Percentiles rank a stretch among this genome's conserved stretches.
These are phyloP conservation scores for Lyophyllum shimeji DNA, from an alignment of 768 basidiomycete species.

Conservation along the genomic window DNA sequence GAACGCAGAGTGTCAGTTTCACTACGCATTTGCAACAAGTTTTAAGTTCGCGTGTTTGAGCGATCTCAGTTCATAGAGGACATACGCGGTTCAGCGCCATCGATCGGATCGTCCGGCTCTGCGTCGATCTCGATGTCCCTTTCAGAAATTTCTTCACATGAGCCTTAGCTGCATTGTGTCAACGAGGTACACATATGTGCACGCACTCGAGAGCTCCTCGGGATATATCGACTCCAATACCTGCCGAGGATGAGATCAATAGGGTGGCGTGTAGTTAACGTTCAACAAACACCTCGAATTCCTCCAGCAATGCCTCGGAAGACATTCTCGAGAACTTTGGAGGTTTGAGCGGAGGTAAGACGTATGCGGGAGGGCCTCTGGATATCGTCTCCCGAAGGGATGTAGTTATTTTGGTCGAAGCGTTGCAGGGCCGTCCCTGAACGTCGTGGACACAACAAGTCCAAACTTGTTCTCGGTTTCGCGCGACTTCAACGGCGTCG, in stretches of 20 bases:
- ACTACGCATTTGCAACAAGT: constrained; percentile 46
- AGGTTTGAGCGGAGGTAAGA: neutral
- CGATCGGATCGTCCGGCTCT: constrained; percentile 79
- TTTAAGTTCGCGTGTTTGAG: constrained; percentile 6
- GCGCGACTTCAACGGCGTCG: no score
- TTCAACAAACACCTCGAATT: constrained; percentile 72
- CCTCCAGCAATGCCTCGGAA: constrained; percentile 73
- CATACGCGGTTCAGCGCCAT: constrained; percentile 60
- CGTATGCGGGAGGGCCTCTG: neutral
- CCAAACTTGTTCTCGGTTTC: constrained; percentile 9
- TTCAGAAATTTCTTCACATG: constrained; percentile 77
- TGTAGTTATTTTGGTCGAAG: neutral
- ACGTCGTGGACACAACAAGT: constrained; percentile 9
- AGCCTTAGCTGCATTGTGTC: constrained; percentile 23
- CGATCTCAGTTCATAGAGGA: constrained; percentile 15
- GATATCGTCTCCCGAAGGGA: neutral
- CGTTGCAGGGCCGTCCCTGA: neutral
- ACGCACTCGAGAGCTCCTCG: constrained; percentile 89
- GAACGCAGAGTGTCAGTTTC: constrained; percentile 66
- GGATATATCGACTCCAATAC: constrained; percentile 97
- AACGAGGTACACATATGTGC: constrained; percentile 18
- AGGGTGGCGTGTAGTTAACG: constrained; percentile 3
- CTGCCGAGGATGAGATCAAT: constrained; percentile 35
- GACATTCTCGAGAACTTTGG: constrained; percentile 43
- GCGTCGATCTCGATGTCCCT: constrained; percentile 79